Percentiles rank a stretch among this genome's conserved stretches.
These are phyloP conservation scores for Datura wrightii DNA, from an alignment of 257 asterid genomes.

Conservation along the genomic window DNA sequence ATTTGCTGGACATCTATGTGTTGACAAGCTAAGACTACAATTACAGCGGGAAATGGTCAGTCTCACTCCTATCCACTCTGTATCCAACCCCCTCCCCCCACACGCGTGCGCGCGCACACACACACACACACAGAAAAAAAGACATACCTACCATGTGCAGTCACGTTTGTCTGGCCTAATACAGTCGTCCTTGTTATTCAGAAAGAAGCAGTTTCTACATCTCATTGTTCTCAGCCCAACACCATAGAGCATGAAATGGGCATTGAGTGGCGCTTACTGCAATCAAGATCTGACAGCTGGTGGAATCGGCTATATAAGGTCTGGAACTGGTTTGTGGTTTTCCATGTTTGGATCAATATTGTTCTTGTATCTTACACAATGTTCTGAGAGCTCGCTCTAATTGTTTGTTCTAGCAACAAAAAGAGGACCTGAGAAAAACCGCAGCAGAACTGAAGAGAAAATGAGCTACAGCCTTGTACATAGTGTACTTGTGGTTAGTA, in stretches of 20 bases:
- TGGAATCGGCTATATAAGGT: conserved; percentile 73
- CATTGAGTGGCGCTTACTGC: conserved; percentile 73
- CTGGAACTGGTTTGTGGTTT: conserved; percentile 32
- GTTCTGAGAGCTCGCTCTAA: conserved; percentile 25
- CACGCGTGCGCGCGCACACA: too few relatives aligned
- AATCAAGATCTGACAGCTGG: conserved; percentile 59
- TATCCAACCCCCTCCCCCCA: not conserved
- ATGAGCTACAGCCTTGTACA: conserved; percentile 36
- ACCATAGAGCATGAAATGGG: conserved; percentile 87
- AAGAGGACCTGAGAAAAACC: conserved; percentile 42
- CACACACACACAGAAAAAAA: not conserved
- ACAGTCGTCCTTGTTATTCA: conserved; percentile 41
- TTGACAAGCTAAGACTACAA: conserved; percentile 61
- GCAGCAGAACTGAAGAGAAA: conserved; percentile 43
- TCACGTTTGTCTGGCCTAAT: conserved; percentile 20
- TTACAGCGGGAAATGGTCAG: conserved; percentile 61
- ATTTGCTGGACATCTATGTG: conserved; percentile 68
- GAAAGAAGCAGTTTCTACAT: conserved; percentile 83
- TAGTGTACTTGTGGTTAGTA: conserved; percentile 38
- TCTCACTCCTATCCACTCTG: conserved; percentile 36
- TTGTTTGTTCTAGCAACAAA: conserved; percentile 50
- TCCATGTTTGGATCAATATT: conserved; percentile 29
- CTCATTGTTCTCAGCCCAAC: conserved; percentile 87
- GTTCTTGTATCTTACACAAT: not conserved
- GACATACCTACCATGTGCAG: not conserved